Percentiles rank a stretch among this genome's conserved stretches.
Evolutionary conservation across 2,329 filamentous ascomycete species (phyloP).

Genomic region (Monosporascus sp.): DNA sequence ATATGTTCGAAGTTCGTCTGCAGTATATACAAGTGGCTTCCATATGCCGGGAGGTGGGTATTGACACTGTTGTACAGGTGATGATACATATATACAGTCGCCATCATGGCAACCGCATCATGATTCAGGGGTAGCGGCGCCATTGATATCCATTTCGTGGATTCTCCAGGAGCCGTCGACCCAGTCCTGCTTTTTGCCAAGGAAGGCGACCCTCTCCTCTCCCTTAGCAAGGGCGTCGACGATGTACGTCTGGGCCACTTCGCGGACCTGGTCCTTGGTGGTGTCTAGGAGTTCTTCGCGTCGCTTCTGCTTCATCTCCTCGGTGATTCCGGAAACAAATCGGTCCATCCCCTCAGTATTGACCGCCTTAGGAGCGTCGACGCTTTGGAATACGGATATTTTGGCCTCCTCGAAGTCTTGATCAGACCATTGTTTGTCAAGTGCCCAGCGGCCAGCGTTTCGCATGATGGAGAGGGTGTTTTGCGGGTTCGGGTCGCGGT

Average conservation of each 20-base stretch:
- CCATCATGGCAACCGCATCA: slow-evolving; percentile 1
- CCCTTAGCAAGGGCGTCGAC: slow-evolving; percentile 59
- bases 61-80: slow-evolving; percentile 27
- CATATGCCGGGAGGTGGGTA: slow-evolving; percentile 30
- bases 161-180: slow-evolving; percentile 68
- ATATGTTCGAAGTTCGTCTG: neutral
- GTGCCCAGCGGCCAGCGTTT: slow-evolving; percentile 76
- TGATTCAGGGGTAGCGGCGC: slow-evolving; percentile 13
- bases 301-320: slow-evolving; percentile 82
- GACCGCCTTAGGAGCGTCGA: slow-evolving; percentile 84
- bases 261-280: slow-evolving; percentile 69
- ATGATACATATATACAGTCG: slow-evolving; percentile 15
- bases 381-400: slow-evolving; percentile 83
- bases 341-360: slow-evolving; percentile 80
- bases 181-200: slow-evolving; percentile 82
- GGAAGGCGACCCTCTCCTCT: slow-evolving; percentile 61
- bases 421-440: slow-evolving; percentile 73
- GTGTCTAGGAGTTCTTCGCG: slow-evolving; percentile 85
- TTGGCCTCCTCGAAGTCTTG: slow-evolving; percentile 94
- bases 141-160: slow-evolving; percentile 65
- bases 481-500: slow-evolving; percentile 89
- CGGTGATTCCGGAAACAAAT: slow-evolving; percentile 79
- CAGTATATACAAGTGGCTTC: slow-evolving; percentile 12
- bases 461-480: slow-evolving; percentile 84
- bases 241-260: slow-evolving; percentile 76